These are phyloP conservation scores for Solanum dulcamara DNA, from an alignment of 257 asterid species.

Conservation along the genomic window DNA sequence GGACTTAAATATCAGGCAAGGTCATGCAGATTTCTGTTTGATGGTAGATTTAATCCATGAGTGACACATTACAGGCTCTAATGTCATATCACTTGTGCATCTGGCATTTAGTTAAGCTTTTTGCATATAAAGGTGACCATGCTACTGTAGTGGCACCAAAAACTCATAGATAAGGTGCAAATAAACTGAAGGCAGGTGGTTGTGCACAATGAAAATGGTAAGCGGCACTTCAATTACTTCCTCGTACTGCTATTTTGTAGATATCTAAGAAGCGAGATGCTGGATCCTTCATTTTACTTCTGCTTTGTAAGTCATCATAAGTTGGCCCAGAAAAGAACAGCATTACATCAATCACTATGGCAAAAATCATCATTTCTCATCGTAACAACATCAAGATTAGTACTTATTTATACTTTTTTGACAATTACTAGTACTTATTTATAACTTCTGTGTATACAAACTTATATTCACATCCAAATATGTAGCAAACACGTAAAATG, in stretches of 20 bases:
- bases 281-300: neutral
- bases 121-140: neutral
- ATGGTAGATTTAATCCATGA: neutral
- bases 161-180: neutral
- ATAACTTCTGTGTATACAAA: neutral
- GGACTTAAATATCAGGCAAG: neutral
- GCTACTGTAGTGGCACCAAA: neutral
- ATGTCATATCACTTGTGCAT: neutral
- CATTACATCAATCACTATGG: neutral
- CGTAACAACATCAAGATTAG: neutral
- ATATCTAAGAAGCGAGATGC: neutral
- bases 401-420: neutral
- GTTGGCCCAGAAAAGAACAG: neutral
- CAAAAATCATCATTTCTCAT: neutral
- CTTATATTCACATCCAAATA: neutral
- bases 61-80: neutral
- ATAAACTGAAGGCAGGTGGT: neutral
- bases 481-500: neutral
- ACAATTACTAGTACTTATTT: neutral
- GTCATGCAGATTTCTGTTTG: neutral
- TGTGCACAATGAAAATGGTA: neutral
- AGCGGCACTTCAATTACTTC: neutral
- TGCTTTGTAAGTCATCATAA: neutral
- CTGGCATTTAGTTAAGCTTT: neutral
- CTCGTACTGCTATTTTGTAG: neutral